Base-by-base conservation (phyloP, 2,329 filamentous ascomycete species). In the Penicillium aurantiogriseum region DNA sequence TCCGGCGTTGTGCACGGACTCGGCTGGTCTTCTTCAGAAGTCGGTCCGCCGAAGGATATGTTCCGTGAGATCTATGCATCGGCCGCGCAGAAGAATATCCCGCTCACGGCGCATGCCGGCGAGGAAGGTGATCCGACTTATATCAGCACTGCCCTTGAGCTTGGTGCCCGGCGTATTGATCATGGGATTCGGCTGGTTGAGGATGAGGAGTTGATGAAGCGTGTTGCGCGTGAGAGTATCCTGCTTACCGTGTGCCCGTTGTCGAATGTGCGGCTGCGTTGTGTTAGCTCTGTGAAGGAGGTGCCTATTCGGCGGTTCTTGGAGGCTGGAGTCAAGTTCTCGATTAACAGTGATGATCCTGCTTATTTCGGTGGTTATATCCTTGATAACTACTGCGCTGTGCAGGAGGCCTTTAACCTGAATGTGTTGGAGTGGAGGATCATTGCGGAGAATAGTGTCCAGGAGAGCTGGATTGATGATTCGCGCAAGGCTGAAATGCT, bases 311-410 rank as follows among this genome's bases (percentile, higher is more conserved):
- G 85, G 15, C 77, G 75, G 51, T 87, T 90, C 63, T 72, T 91
- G 21, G 82, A 88, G 40, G 77, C 77, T 6, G 85, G 86, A 0
- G 84, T 91, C 39, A 80, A 77, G 59, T 90, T 91, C 72, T 88
- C 84, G 55, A 84, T 91, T 70, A 91, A 91, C 73, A 88, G 85
- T 63, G 88, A 91, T 68, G 87, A 90, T 68, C 88, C 88, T 58
- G 87, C 86, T 11, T 90, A 90, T 69, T 92, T 92, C 75, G 88
- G 88, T 3, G 87, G 85, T 0, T 91, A 91, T 71, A 84, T 92
- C 52, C 76, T 89, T 51, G 87, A 89, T 65, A 91, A 91, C 64
- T 92, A 88, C 74, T 88, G 85, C 65, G 87, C 86, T 1, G 87
- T 92, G 31, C 88, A 92, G 71, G 86, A 90, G 42, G 85, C 86